Percentiles rank a stretch among this genome's conserved stretches.
phyloP scores from a whole-genome alignment of 768 basidiomycete species.

The Stropharia rugosoannulata region DNA sequence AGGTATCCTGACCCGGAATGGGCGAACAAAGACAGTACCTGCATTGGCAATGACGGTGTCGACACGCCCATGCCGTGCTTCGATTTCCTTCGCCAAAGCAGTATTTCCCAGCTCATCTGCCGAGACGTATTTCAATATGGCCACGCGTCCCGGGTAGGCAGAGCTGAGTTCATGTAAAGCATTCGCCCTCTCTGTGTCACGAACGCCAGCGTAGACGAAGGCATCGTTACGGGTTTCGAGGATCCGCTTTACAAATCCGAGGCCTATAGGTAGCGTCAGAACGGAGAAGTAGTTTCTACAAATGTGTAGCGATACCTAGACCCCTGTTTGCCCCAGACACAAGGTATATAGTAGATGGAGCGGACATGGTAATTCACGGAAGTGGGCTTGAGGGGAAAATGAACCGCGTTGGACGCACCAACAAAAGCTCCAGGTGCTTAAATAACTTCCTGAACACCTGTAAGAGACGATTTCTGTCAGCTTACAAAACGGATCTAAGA shows the following conservation, averaged over 20 bases:
- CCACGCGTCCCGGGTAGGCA: background rate
- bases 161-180: background rate
- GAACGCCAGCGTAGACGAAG: background rate
- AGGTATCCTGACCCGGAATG: too few species aligned
- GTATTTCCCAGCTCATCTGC: background rate
- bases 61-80: background rate
- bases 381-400: too few species aligned
- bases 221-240: background rate
- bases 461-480: too few species aligned
- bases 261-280: background rate
- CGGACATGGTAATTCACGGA: background rate
- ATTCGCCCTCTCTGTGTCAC: background rate
- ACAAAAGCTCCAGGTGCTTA: too few species aligned
- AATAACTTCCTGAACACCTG: too few species aligned
- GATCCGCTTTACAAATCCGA: background rate
- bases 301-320: background rate
- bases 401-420: too few species aligned
- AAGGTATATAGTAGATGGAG: background rate
- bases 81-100: background rate
- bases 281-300: background rate
- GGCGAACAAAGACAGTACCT: background rate
- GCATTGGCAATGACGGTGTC: slow-evolving; percentile 3
- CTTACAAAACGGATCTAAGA: too few species aligned
- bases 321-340: background rate
- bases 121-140: background rate